Evolutionary conservation across 169 alveolate species (phyloP).

Genomic region (Cryptosporidium canis): DNA sequence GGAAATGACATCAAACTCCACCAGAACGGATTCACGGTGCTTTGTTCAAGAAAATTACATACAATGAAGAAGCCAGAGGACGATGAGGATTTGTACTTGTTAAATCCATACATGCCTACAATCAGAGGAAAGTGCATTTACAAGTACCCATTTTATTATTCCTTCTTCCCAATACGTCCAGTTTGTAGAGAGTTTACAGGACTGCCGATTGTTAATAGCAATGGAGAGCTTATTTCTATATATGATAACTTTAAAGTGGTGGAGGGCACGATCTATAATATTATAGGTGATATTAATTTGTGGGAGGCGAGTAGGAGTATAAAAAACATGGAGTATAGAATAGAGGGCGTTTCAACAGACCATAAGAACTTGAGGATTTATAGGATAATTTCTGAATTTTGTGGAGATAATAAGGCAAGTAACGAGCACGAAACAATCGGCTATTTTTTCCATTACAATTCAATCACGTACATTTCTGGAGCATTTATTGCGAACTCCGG

Average conservation of each 20-base stretch:
- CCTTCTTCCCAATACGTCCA: slow-evolving; percentile 38
- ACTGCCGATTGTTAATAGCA: slow-evolving; percentile 25
- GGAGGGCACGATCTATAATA: not conserved
- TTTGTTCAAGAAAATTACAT: slow-evolving; percentile 24
- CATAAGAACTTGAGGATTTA: not conserved
- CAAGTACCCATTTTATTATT: slow-evolving; percentile 24
- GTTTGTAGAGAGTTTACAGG: slow-evolving; percentile 51
- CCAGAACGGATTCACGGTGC: slow-evolving; percentile 26
- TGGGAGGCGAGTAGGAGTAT: not conserved
- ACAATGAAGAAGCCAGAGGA: slow-evolving; percentile 17
- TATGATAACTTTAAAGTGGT: slow-evolving; percentile 35
- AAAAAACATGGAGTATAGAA: not conserved
- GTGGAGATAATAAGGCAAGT: not conserved
- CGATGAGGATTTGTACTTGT: slow-evolving; percentile 22
- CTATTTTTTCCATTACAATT: slow-evolving; percentile 12
- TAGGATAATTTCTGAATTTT: not conserved
- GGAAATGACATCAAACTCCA: slow-evolving; percentile 9
- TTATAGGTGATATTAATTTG: slow-evolving; percentile 11
- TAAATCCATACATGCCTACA: slow-evolving; percentile 50
- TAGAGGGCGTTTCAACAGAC: not conserved
- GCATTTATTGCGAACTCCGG: slow-evolving; percentile 14
- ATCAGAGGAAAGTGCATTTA: slow-evolving; percentile 47
- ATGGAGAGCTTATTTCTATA: slow-evolving; percentile 41
- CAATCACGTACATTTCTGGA: slow-evolving; percentile 3
- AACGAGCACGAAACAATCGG: slow-evolving; percentile 3